A percentile compares a stretch with the other conserved stretches of the same genome.
Evolutionary conservation across 2,329 filamentous ascomycete genomes (phyloP).

Genomic region (Neonectria magnoliae): DNA sequence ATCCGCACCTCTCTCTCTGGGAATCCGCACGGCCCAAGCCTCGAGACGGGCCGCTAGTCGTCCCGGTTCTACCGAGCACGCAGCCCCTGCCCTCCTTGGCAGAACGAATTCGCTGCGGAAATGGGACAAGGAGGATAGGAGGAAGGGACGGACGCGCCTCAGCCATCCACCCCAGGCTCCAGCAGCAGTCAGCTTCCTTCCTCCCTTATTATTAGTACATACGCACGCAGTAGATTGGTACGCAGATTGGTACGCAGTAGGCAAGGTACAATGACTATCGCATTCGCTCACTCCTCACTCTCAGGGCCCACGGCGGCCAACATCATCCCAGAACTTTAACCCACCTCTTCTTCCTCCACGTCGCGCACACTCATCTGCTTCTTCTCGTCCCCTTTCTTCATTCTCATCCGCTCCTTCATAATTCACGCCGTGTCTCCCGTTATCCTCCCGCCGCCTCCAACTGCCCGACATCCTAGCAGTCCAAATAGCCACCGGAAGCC

Average conservation of each 20-base stretch:
- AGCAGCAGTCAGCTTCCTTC: slow-evolving; percentile 1
- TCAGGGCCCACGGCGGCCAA: slow-evolving; percentile 13
- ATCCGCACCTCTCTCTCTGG: background rate
- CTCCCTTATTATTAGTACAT: background rate
- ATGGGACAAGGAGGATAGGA: background rate
- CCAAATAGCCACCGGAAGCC: background rate
- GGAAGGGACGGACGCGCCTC: background rate
- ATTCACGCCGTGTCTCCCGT: slow-evolving; percentile 6
- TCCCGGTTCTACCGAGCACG: slow-evolving; percentile 40
- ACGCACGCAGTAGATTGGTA: background rate
- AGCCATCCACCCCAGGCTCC: background rate
- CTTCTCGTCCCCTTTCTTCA: slow-evolving; percentile 21
- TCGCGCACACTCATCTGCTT: slow-evolving; percentile 23
- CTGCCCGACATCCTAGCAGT: slow-evolving; percentile 31
- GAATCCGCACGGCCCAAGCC: slow-evolving; percentile 21
- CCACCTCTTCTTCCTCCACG: slow-evolving; percentile 22
- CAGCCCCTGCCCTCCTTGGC: slow-evolving; percentile 37
- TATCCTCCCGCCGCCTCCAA: background rate
- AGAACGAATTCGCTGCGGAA: background rate
- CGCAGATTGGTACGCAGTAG: background rate
- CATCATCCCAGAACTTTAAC: slow-evolving; percentile 32
- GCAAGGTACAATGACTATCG: slow-evolving; percentile 4
- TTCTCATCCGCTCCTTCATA: slow-evolving; percentile 43
- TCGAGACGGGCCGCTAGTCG: slow-evolving; percentile 32
- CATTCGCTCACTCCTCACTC: slow-evolving; percentile 5